A percentile compares a stretch with the other conserved stretches of the same genome.
These are phyloP conservation scores for Colletotrichum noveboracense DNA, from an alignment of 2,329 filamentous ascomycete species.

Conservation along the genomic window DNA sequence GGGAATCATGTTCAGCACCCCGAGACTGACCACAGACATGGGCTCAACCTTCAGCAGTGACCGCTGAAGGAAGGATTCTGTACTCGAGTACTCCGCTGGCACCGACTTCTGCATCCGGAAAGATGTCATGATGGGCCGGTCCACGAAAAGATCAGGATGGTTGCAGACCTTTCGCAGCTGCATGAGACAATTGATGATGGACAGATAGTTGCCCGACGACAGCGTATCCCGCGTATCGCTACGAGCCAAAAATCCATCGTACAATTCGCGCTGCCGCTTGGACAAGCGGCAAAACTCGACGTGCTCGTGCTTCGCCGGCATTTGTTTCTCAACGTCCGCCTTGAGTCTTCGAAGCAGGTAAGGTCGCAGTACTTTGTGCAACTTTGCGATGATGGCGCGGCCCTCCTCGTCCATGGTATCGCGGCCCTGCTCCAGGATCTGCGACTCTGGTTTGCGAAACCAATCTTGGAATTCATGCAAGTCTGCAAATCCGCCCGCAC, in stretches of 20 bases:
- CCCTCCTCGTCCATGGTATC: constrained; percentile 96
- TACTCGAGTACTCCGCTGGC: constrained; percentile 73
- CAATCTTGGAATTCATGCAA: constrained; percentile 96
- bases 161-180: constrained; percentile 98
- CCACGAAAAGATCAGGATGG: constrained; percentile 95
- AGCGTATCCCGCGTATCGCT: constrained; percentile 89
- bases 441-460: constrained; percentile 93
- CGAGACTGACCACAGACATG: constrained; percentile 70
- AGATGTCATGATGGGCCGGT: constrained; percentile 94
- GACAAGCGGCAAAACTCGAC: constrained; percentile 95
- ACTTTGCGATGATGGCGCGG: constrained; percentile 86
- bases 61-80: constrained; percentile 72
- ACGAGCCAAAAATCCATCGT: constrained; percentile 93
- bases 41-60: constrained; percentile 66
- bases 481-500: constrained; percentile 89
- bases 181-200: constrained; percentile 98
- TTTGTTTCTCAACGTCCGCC: constrained; percentile 97
- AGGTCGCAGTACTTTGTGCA: constrained; percentile 92
- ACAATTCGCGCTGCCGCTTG: constrained; percentile 92
- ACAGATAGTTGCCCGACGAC: constrained; percentile 92
- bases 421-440: constrained; percentile 92
- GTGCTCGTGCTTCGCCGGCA: constrained; percentile 97
- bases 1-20: constrained; percentile 81
- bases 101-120: constrained; percentile 89
- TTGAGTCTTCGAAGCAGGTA: constrained; percentile 92